Evolutionary conservation across 192 early-diverging fungal genomes (phyloP), one percentile per base, ranked within the genome.

Genomic region (Entomortierella beljakovae): DNA sequence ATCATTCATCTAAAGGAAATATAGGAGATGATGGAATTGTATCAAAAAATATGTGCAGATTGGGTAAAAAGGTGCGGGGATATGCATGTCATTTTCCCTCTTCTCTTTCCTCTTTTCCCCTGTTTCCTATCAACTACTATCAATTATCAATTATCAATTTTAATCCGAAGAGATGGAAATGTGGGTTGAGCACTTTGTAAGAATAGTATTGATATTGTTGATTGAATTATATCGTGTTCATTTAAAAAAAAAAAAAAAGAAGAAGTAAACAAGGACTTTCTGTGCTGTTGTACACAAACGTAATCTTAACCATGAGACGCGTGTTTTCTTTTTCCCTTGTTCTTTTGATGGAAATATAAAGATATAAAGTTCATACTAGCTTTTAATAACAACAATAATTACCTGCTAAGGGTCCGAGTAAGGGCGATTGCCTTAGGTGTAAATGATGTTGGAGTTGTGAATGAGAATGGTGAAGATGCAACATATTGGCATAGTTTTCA

Each of bases 401-500:
- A 69, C 67, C 67, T 69, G 67, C 42, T 55, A 22, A 62, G 58
- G 67, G 67, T 20, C 50, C 34, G 31, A 62, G 68, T 7, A 70
- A 46, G 8, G 67, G 67, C 0, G 67, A 69, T 25, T 64, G 61
- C 22, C 59, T 22, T 6, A 35, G 32, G 40, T 54, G 40, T 22
- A 32, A 48, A 10, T 31, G 62, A 31, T 60, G 50, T 3, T 71
- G 69, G n/a, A 59, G 59, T 6, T 61, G 42, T 48, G 68, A 61
- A 38, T 70, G 61, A 9, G 61, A 56, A 32, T 72, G 70, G 46
- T 72, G 70, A 3, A 64, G 62, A 34, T 64, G 62, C 20, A 72
- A 37, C 35, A 72, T 72, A 23, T 64, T 72, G 61, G 70, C 61
- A 31, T 72, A 72, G 62, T 72, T 72, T 48, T 72, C 70, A 32